phyloP scores from a whole-genome alignment of 768 basidiomycete species.

The Cyclocybe cylindracea region DNA sequence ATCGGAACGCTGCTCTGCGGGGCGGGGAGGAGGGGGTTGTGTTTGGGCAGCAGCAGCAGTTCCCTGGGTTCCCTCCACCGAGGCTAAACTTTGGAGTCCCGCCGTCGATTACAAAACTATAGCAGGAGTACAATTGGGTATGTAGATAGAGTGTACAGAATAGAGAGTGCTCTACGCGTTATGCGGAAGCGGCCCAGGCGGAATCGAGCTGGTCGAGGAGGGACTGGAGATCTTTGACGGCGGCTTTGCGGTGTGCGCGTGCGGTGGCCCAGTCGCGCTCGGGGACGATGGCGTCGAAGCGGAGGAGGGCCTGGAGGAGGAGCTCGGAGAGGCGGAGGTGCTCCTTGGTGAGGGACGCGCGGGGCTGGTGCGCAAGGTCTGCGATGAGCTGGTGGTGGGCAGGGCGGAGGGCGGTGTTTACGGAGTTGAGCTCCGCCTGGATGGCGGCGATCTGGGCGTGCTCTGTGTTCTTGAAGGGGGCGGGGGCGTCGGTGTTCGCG shows the following conservation, averaged over 20 bases:
- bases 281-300: slow-evolving; percentile 79
- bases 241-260: slow-evolving; percentile 78
- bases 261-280: slow-evolving; percentile 79
- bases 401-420: slow-evolving; percentile 36
- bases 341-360: slow-evolving; percentile 31
- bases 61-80: background rate
- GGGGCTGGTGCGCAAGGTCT: slow-evolving; percentile 18
- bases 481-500: slow-evolving; percentile 24
- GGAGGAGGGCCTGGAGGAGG: slow-evolving; percentile 83
- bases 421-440: slow-evolving; percentile 49
- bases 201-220: slow-evolving; percentile 80
- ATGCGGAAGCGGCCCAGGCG: slow-evolving; percentile 55
- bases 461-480: slow-evolving; percentile 42
- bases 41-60: slow-evolving; percentile 3
- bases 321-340: slow-evolving; percentile 73
- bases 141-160: slow-evolving; percentile 6
- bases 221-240: slow-evolving; percentile 83
- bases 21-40: slow-evolving; percentile 34
- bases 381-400: slow-evolving; percentile 17
- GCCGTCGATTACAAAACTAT: slow-evolving; percentile 33
- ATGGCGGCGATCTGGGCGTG: slow-evolving; percentile 54
- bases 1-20: slow-evolving; percentile 61
- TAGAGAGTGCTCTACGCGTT: slow-evolving; percentile 11
- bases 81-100: slow-evolving; percentile 9
- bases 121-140: slow-evolving; percentile 10